Conservation (phyloP, 768 basidiomycete genomes). For the Lactarius akahatsu region DNA sequence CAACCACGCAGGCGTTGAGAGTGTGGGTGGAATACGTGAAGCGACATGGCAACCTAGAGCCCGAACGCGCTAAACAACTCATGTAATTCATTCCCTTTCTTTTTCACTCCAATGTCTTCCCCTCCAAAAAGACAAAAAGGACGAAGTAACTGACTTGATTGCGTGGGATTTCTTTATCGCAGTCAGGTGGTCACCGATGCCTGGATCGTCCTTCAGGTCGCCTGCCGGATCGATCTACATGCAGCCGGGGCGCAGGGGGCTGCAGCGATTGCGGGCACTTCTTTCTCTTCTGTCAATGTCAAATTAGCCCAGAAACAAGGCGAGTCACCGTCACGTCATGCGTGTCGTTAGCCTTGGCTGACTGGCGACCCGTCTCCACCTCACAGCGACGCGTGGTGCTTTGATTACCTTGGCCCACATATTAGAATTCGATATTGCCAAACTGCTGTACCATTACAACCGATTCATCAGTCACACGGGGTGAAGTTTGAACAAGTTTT, state of each 20-base stretch:
- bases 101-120: neutral
- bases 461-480: neutral
- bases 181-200: constrained; percentile 15
- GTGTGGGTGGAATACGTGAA: constrained; percentile 11
- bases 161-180: neutral
- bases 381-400: neutral
- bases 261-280: neutral
- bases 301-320: constrained; percentile 1
- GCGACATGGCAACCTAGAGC: neutral
- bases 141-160: neutral
- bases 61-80: constrained; percentile 1
- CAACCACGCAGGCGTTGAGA: constrained; percentile 3
- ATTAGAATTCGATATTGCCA: constrained; percentile 1
- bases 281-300: neutral
- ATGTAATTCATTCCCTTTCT: neutral
- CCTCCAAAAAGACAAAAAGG: neutral
- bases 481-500: neutral
- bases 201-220: constrained; percentile 11
- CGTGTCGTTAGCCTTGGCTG: neutral
- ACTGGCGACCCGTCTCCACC: neutral
- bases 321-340: neutral
- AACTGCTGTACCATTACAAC: constrained; percentile 4
- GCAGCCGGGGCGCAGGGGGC: neutral
- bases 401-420: neutral
- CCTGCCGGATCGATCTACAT: neutral